Evolutionary conservation across 2,329 filamentous ascomycete genomes (phyloP).

Genomic region (Fusarium stilboides): DNA sequence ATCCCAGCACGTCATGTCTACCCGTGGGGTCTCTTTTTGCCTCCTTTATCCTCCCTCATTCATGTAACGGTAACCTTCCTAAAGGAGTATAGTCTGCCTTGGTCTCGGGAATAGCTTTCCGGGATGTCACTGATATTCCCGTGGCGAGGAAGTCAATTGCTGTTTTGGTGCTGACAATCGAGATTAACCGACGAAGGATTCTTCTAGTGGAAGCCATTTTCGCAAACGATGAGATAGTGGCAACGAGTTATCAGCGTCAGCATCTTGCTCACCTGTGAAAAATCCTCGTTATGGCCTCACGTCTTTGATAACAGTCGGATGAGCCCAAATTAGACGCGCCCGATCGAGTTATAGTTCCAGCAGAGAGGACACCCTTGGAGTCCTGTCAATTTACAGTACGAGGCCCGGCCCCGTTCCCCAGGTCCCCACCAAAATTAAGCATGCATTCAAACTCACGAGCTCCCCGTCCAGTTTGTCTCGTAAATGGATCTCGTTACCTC

Average conservation of each 20-base stretch:
- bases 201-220: too few species aligned
- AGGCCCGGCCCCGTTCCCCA: not conserved
- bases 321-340: not conserved
- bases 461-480: conserved; percentile 2
- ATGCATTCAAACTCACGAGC: conserved; percentile 1
- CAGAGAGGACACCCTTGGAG: not conserved
- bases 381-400: conserved; percentile 4
- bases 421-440: conserved; percentile 28
- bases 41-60: not conserved
- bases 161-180: not conserved
- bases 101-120: conserved; percentile 15
- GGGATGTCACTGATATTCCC: not conserved
- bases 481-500: conserved; percentile 28
- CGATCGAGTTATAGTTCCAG: too few species aligned
- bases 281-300: not conserved
- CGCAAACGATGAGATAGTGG: not conserved
- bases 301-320: not conserved
- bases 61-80: conserved; percentile 46
- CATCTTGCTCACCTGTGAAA: not conserved
- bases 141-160: not conserved
- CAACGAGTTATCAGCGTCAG: not conserved
- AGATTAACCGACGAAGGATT: not conserved
- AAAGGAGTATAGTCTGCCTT: conserved; percentile 13
- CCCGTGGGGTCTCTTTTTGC: not conserved
- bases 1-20: not conserved